A percentile compares a stretch with the other conserved stretches of the same genome.
phyloP scores from a whole-genome alignment of 108 stramenopile species.

The Licmophora abbreviata region DNA sequence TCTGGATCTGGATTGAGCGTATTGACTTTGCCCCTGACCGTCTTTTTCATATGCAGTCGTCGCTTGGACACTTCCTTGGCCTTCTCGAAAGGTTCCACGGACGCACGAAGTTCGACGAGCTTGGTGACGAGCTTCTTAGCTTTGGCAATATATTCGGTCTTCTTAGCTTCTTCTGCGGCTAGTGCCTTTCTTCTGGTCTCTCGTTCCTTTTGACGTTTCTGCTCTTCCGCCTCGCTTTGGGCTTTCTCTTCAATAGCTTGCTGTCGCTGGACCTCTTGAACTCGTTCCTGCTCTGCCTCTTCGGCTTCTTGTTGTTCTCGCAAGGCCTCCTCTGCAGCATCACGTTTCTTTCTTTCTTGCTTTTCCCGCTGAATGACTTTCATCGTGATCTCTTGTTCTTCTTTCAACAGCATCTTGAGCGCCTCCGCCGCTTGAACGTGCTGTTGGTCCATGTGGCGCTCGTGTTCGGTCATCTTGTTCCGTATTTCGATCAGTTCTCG shows the following conservation, averaged over 20 bases:
- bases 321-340: slow-evolving; percentile 1
- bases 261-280: slow-evolving; percentile 4
- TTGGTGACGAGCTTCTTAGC: slow-evolving; percentile 49
- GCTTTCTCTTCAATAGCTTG: slow-evolving; percentile 8
- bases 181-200: slow-evolving; percentile 12
- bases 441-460: slow-evolving; percentile 2
- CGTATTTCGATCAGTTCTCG: slow-evolving; percentile 1
- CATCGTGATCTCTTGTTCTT: slow-evolving; percentile 13
- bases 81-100: slow-evolving; percentile 54
- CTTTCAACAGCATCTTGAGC: slow-evolving; percentile 6
- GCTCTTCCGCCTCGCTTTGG: slow-evolving; percentile 10
- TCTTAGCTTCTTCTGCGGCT: slow-evolving; percentile 9
- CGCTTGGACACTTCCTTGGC: slow-evolving; percentile 39
- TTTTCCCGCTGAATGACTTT: slow-evolving; percentile 1
- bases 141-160: slow-evolving; percentile 28
- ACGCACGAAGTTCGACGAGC: slow-evolving; percentile 36
- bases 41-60: slow-evolving; percentile 74
- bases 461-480: slow-evolving; percentile 2
- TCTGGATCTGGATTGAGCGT: slow-evolving; percentile 57
- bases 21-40: slow-evolving; percentile 73
- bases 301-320: slow-evolving; percentile 10
- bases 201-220: slow-evolving; percentile 2
- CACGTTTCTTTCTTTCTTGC: slow-evolving; percentile 9
- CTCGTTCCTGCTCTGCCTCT: slow-evolving; percentile 5
- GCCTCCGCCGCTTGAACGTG: slow-evolving; percentile 5